Conservation (phyloP, 345 rosid species). For the Eucalyptus tenuipes region DNA sequence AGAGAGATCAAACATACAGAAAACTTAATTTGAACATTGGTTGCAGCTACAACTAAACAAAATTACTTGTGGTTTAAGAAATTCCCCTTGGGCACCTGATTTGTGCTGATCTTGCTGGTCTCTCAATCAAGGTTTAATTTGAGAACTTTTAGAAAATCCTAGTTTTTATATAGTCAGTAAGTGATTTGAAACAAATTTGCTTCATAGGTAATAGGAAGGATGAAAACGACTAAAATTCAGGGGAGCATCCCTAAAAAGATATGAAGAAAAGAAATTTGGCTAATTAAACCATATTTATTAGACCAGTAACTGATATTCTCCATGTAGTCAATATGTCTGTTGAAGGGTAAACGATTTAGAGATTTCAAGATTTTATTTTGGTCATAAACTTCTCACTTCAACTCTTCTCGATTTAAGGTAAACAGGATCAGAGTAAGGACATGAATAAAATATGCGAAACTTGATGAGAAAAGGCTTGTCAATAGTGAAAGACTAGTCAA, state of each 20-base stretch:
- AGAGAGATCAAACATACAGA: background rate
- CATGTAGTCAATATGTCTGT: background rate
- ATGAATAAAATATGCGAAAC: background rate
- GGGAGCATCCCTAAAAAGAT: background rate
- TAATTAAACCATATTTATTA: background rate
- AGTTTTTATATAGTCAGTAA: background rate
- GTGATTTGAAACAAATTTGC: background rate
- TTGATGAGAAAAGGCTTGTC: background rate
- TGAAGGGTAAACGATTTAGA: background rate
- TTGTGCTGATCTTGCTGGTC: background rate
- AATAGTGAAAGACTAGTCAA: background rate
- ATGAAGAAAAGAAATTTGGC: background rate
- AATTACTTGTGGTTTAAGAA: background rate
- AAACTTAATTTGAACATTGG: background rate
- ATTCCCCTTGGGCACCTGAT: background rate
- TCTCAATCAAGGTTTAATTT: background rate
- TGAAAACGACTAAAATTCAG: background rate
- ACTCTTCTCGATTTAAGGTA: background rate
- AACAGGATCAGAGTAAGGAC: background rate
- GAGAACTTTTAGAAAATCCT: background rate
- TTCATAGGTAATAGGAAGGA: background rate
- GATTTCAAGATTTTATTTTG: background rate
- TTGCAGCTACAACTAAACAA: background rate
- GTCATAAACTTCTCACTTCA: background rate
- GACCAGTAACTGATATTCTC: background rate